Percentiles rank a stretch among this genome's conserved stretches.
Conservation (phyloP, 371 early-diverging fungal species). For the Lichtheimia hyalospora region DNA sequence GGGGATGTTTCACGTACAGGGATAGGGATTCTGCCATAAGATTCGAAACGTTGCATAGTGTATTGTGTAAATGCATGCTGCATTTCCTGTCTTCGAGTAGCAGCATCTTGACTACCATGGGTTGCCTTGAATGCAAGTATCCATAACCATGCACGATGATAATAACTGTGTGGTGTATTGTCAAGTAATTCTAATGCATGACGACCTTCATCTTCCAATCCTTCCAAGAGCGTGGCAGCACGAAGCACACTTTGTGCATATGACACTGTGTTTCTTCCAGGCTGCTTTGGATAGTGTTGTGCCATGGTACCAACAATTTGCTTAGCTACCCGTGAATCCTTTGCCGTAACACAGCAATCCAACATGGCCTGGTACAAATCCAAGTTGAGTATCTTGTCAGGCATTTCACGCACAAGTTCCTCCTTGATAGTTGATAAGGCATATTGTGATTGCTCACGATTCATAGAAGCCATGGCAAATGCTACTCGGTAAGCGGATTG, state of each 20-base stretch:
- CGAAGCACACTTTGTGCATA: slow-evolving; percentile 6
- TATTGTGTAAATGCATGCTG: slow-evolving; percentile 37
- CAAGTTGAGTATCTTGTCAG: slow-evolving; percentile 16
- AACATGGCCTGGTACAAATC: slow-evolving; percentile 33
- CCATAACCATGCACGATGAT: slow-evolving; percentile 16
- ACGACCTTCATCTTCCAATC: slow-evolving; percentile 6
- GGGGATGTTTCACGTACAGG: slow-evolving; percentile 33
- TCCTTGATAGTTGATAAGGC: slow-evolving; percentile 35
- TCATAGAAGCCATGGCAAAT: slow-evolving; percentile 37
- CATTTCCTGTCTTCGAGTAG: slow-evolving; percentile 10
- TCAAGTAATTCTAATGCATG: slow-evolving; percentile 16
- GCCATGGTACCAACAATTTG: slow-evolving; percentile 3
- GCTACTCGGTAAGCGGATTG: slow-evolving; percentile 31
- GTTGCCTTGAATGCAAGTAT: slow-evolving; percentile 14
- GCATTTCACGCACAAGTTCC: slow-evolving; percentile 41
- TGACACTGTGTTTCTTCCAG: neutral
- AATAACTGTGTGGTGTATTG: slow-evolving; percentile 8
- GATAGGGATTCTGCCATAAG: slow-evolving; percentile 38
- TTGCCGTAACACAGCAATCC: slow-evolving; percentile 40
- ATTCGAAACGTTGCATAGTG: slow-evolving; percentile 44
- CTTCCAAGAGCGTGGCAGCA: slow-evolving; percentile 8
- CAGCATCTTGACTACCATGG: slow-evolving; percentile 1
- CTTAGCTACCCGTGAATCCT: slow-evolving; percentile 11
- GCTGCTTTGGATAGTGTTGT: neutral
- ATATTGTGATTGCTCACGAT: slow-evolving; percentile 30